Conservation (phyloP, 345 rosid species). For the Dipteronia dyeriana region DNA sequence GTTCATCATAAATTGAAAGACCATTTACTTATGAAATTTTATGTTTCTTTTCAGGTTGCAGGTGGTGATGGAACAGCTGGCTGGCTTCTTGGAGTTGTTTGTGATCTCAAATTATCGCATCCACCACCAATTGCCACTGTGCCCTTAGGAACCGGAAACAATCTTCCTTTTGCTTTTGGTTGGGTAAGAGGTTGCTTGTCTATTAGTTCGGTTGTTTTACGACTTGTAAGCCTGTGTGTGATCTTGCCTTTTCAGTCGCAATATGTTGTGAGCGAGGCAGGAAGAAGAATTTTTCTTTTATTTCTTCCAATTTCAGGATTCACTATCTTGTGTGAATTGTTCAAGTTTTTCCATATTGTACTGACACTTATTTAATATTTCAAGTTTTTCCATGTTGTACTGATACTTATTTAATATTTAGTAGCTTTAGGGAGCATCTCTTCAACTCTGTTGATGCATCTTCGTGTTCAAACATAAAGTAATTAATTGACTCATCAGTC, state of each 20-base stretch:
- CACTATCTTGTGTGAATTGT: background rate
- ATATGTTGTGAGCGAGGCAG: background rate
- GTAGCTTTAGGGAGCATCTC: background rate
- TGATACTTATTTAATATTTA: background rate
- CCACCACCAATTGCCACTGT: slow-evolving; percentile 93
- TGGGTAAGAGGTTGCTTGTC: slow-evolving; percentile 57
- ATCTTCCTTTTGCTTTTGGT: slow-evolving; percentile 93
- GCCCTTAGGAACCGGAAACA: slow-evolving; percentile 97
- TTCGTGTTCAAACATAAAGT: background rate
- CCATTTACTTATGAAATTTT: background rate
- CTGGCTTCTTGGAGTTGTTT: slow-evolving; percentile 96
- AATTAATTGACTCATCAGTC: background rate
- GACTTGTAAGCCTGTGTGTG: background rate
- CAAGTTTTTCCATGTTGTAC: background rate
- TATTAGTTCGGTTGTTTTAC: background rate
- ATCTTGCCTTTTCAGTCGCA: background rate
- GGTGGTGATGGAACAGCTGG: slow-evolving; percentile 99
- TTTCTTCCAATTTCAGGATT: too few relatives aligned
- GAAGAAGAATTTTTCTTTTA: background rate
- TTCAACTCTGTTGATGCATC: background rate
- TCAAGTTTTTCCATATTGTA: background rate
- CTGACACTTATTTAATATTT: background rate
- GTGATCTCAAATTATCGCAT: slow-evolving; percentile 79
- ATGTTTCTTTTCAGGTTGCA: slow-evolving; percentile 57
- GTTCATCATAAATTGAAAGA: background rate